Base-by-base conservation (phyloP, 2,329 filamentous ascomycete species). In the Clonostachys rhizophaga region DNA sequence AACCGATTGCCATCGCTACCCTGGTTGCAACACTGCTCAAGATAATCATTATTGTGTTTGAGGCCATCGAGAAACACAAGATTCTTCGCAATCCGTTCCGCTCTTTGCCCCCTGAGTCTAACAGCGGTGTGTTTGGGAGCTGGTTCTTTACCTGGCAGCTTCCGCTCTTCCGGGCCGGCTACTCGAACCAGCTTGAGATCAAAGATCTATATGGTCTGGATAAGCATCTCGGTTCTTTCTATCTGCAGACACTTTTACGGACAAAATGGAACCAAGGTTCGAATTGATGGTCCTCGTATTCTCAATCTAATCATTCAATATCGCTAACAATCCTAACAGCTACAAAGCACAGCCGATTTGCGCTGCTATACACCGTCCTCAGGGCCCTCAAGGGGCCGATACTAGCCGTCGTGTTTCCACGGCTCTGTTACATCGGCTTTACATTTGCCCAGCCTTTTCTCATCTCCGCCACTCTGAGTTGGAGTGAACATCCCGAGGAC, bases 401-500 rank as follows among this genome's bases (percentile, higher is more conserved):
- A 9, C 42, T 50, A 34, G 43, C 47, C 34, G 45, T 51, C 2
- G 48, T 57, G 2, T 45, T 53, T 20, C 50, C 55, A 14, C 46
- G 49, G 37, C 46, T 59, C 14, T 56, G 50, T 33, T 52, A 53
- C 24, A 56, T 59, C 17, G 56, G 43, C 43, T 61, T 60, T 47
- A 56, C 51, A 16, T 60, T 57, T 44, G 52, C 52, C 13, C 57
- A 59, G 42, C 58, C 58, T 2, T 55, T 61, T 16, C 49, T 61
- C 14, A 55, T 60, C 43, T 50, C 55, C 4, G 47, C 51, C 16
- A 52, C 53, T 5, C 52, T 61, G 13, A 42, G 44, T 5, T 49
- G 52, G 37, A 49, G 56, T 5, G 51, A 56, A 11, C 36, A n/a
- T 39, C 36, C 36, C 36, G 40, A 48, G 46, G 30, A 42, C 54